Percentiles rank a stretch among this genome's conserved stretches.
Conservation (phyloP, 768 basidiomycete species). For the Russula compacta region DNA sequence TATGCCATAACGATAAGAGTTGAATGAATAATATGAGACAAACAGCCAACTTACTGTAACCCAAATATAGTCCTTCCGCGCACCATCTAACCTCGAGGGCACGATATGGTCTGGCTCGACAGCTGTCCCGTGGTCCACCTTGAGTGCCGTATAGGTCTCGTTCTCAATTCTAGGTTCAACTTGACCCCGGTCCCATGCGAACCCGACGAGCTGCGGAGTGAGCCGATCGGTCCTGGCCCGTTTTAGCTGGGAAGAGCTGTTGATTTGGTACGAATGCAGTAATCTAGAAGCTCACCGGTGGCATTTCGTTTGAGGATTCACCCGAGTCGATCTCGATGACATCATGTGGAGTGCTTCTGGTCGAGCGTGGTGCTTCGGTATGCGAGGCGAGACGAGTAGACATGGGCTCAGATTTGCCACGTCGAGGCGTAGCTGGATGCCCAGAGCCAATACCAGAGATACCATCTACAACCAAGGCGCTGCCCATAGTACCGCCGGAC, state of each 20-base stretch:
- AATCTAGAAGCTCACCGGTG: not conserved
- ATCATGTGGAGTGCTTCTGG: not conserved
- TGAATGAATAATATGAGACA: not conserved
- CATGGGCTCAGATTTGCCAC: not conserved
- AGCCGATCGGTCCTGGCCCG: not conserved
- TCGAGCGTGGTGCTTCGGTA: not conserved
- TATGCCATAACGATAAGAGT: not conserved
- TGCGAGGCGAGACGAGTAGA: not conserved
- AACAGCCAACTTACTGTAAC: not conserved
- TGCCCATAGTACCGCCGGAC: not conserved
- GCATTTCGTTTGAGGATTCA: not conserved
- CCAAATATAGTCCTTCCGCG: slow-evolving; percentile 4
- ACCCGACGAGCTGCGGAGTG: not conserved
- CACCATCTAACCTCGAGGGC: not conserved
- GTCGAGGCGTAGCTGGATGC: not conserved
- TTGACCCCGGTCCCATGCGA: not conserved
- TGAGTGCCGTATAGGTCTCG: not conserved
- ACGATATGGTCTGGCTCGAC: not conserved
- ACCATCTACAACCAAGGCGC: not conserved
- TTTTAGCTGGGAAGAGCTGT: not conserved
- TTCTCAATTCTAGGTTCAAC: not conserved
- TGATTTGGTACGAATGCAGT: not conserved
- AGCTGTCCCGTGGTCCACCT: not conserved
- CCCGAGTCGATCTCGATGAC: not conserved
- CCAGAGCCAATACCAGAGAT: not conserved